Base-by-base conservation (phyloP, 345 rosid species). In the Camelina sativa region DNA sequence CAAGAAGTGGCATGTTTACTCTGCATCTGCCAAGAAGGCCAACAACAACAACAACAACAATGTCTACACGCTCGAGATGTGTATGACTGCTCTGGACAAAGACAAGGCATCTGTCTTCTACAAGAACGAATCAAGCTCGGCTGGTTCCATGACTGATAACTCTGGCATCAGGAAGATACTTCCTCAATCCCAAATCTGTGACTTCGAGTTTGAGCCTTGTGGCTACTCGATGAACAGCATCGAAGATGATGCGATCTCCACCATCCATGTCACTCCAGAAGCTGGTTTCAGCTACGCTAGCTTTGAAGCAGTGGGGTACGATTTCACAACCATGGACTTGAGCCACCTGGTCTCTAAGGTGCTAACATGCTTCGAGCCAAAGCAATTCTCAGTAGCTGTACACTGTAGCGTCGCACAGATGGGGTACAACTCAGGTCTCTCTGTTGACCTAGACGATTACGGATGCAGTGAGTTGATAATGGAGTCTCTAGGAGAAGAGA, bases 201-300 rank as follows among this genome's bases (percentile, higher is more conserved):
- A 82, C 80, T 88, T 81, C 40, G 93, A 84, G 62, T 88, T 89
- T 61, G 95, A 91, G 46, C 97, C 92, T 0, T 89, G 97, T 34
- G 97, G 97, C 50, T 91, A 89, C 75, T 91, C 95, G 0, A 91
- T 91, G 95, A 91, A 91, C 63, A 87, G 88, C 53, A 67, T 89
- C 17, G 88, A 86, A 3, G 88, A 82, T 0, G 55, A 70, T 2
- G 86, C 86, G 0, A 67, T 70, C 46, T 89, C 92, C 2, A 89
- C 97, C 2, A 84, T 91, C 67, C 97, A 91, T 79, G 97, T 91
- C 62, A 91, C 97, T 35, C 97, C 95, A 25, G 93, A 89, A 69
- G 89, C 87, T 2, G 90, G 89, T 2, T 91, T 85, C 82, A 91
- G 97, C 67, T 91, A 89, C 60, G 95, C 95, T 17, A 89, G 97